Conservation (phyloP, 2,329 filamentous ascomycete species). For the Aureobasidium lini region DNA sequence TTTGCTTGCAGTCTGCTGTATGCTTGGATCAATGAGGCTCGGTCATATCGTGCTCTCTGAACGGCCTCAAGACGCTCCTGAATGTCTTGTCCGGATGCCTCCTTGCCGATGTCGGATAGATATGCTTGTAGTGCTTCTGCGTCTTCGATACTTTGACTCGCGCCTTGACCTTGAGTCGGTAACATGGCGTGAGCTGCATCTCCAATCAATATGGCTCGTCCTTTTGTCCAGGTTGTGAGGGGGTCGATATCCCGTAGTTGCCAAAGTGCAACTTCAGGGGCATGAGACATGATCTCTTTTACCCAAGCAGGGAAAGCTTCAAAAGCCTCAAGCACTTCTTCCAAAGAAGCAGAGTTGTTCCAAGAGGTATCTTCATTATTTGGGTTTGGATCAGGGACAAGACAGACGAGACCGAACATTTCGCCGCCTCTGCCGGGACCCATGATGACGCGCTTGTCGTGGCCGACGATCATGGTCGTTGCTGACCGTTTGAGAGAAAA, state of each 20-base stretch:
- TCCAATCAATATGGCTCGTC: conserved; percentile 24
- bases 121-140: conserved; percentile 30
- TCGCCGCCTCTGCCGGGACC: conserved; percentile 36
- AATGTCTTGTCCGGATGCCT: conserved; percentile 20
- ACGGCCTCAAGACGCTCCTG: conserved; percentile 20
- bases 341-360: conserved; percentile 31
- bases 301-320: conserved; percentile 37
- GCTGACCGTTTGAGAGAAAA: conserved; percentile 32
- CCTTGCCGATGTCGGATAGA: conserved; percentile 19
- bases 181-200: conserved; percentile 34
- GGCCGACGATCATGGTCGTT: conserved; percentile 42
- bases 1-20: conserved; percentile 37
- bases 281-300: conserved; percentile 26
- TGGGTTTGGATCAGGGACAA: conserved; percentile 39
- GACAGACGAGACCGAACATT: conserved; percentile 37
- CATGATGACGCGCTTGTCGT: conserved; percentile 35
- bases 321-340: conserved; percentile 35
- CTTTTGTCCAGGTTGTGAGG: conserved; percentile 30
- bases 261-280: conserved; percentile 36
- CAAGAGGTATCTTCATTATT: conserved; percentile 35
- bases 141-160: conserved; percentile 37
- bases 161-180: conserved; percentile 38
- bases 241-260: conserved; percentile 40
- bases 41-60: conserved; percentile 28
- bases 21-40: conserved; percentile 35